Conservation (phyloP, 345 rosid genomes). For the Trapa incisa region DNA sequence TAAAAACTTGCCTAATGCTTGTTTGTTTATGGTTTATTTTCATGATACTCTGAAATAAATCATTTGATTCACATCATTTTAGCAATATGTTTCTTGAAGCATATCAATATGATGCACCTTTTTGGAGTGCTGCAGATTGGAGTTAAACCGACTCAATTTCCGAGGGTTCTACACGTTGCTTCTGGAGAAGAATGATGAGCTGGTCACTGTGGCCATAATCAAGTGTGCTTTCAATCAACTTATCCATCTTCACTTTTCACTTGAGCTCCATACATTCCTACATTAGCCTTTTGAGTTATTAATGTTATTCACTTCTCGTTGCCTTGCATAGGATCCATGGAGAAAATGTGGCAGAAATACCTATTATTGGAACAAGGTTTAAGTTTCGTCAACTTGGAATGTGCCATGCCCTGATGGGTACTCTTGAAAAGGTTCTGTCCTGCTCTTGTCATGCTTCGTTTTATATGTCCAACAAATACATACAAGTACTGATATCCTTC, state of each 20-base stretch:
- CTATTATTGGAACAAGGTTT: slow-evolving; percentile 38
- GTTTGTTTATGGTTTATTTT: background rate
- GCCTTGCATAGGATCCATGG: slow-evolving; percentile 31
- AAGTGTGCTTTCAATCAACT: slow-evolving; percentile 15
- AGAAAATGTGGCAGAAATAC: slow-evolving; percentile 44
- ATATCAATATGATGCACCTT: background rate
- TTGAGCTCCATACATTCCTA: background rate
- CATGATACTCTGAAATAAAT: background rate
- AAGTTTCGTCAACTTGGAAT: slow-evolving; percentile 34
- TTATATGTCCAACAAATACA: background rate
- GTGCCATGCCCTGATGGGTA: slow-evolving; percentile 13
- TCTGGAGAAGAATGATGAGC: slow-evolving; percentile 59
- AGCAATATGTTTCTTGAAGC: background rate
- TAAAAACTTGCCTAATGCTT: slow-evolving; percentile 2
- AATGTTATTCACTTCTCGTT: background rate
- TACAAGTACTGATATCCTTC: background rate
- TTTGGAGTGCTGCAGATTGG: slow-evolving; percentile 31
- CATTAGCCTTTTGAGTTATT: no score
- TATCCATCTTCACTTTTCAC: background rate
- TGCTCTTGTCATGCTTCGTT: background rate
- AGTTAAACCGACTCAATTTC: slow-evolving; percentile 55
- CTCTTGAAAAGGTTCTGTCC: slow-evolving; percentile 27
- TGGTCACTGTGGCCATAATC: slow-evolving; percentile 42
- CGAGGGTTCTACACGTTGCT: slow-evolving; percentile 66
- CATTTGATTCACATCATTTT: background rate